A percentile compares a stretch with the other conserved stretches of the same genome.
These are phyloP conservation scores for Noccaea bulbosa DNA, from an alignment of 345 rosid genomes.

Conservation along the genomic window DNA sequence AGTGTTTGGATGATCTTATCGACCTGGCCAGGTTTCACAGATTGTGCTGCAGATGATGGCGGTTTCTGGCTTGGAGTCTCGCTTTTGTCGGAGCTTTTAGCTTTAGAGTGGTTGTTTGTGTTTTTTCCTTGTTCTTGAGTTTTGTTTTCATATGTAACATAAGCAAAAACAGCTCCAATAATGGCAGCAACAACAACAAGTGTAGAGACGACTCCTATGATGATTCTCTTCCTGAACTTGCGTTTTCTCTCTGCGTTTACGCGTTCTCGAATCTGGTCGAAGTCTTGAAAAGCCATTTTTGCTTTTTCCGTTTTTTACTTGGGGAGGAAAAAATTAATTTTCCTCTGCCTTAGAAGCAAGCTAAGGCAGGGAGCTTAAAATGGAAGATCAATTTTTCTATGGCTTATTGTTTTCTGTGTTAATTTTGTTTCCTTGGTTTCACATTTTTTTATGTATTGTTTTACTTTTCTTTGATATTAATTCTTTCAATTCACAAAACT, in stretches of 20 bases:
- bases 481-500: slow-evolving; percentile 22
- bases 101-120: slow-evolving; percentile 28
- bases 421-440: slow-evolving; percentile 19
- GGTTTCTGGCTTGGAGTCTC: slow-evolving; percentile 30
- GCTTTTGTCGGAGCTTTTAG: slow-evolving; percentile 1
- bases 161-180: slow-evolving; percentile 47
- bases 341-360: slow-evolving; percentile 60
- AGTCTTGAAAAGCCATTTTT: slow-evolving; percentile 87
- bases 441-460: slow-evolving; percentile 19
- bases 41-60: slow-evolving; percentile 24
- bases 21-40: slow-evolving; percentile 32
- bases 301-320: slow-evolving; percentile 11
- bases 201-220: slow-evolving; percentile 44
- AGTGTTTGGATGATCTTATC: slow-evolving; percentile 50
- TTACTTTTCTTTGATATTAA: slow-evolving; percentile 11
- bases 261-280: slow-evolving; percentile 71
- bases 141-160: slow-evolving; percentile 42
- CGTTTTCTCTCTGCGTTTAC: slow-evolving; percentile 61
- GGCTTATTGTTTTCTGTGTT: neutral
- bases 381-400: slow-evolving; percentile 22
- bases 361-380: slow-evolving; percentile 57
- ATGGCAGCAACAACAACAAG: slow-evolving; percentile 50
- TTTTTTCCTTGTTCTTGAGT: slow-evolving; percentile 28
- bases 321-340: slow-evolving; percentile 29
- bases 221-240: slow-evolving; percentile 54